phyloP scores from a whole-genome alignment of 1,284 basidiomycete genomes.

The Cutaneotrichosporon spelunceum region DNA sequence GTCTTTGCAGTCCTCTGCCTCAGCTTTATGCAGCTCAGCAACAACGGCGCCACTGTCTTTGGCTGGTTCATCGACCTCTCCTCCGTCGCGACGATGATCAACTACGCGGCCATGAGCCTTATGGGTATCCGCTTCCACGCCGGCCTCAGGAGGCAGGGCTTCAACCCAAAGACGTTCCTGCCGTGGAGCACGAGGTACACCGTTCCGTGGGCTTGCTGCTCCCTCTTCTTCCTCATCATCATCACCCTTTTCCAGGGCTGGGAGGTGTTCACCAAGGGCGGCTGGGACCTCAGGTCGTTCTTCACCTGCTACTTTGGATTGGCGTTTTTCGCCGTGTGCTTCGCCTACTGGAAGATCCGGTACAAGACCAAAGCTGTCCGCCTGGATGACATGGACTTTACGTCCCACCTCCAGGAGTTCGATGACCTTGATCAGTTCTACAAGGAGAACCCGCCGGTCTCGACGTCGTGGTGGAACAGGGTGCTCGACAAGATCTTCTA shows the following conservation, averaged over 20 bases:
- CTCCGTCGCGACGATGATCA: conserved; percentile 20
- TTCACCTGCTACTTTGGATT: conserved; percentile 26
- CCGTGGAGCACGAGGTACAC: conserved; percentile 21
- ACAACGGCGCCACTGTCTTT: conserved; percentile 67
- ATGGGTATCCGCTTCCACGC: conserved; percentile 47
- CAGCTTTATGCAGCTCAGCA: conserved; percentile 58
- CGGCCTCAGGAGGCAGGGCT: conserved; percentile 32
- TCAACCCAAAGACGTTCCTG: conserved; percentile 17
- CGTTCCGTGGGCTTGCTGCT: conserved; percentile 21
- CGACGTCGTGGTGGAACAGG: conserved; percentile 6
- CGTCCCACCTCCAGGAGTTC: conserved; percentile 1
- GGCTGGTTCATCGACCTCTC: conserved; percentile 59
- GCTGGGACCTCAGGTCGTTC: conserved; percentile 22
- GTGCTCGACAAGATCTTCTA: conserved; percentile 11
- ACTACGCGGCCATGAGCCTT: conserved; percentile 35
- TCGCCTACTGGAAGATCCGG: conserved; percentile 19
- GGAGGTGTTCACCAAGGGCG: conserved; percentile 22
- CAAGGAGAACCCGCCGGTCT: conserved; percentile 5
- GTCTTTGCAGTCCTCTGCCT: conserved; percentile 61
- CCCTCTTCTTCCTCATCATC: conserved; percentile 30
- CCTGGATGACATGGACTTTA: conserved; percentile 12
- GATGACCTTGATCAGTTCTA: conserved; percentile 4
- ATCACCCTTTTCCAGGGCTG: conserved; percentile 30
- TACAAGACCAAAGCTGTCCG: conserved; percentile 13
- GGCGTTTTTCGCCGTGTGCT: not conserved